Conservation (phyloP, 371 early-diverging fungal genomes). For the Mucor plumbeus region DNA sequence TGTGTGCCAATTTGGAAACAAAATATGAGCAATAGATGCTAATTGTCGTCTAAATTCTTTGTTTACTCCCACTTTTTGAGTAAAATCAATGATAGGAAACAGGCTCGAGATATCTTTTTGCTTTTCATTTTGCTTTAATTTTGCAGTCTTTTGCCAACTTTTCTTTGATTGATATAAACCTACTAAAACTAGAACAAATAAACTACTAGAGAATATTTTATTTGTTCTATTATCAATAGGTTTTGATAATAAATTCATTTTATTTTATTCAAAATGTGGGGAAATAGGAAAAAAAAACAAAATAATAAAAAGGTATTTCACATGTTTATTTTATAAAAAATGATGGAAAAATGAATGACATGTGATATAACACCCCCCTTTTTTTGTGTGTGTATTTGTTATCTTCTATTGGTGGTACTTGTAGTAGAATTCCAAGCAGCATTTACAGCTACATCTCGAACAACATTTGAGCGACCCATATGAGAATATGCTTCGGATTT, state of each 20-base stretch:
- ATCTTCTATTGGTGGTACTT: conserved; percentile 34
- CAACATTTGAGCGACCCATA: conserved; percentile 56
- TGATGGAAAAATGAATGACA: conserved; percentile 10
- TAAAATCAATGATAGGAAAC: conserved; percentile 39
- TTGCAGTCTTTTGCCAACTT: conserved; percentile 12
- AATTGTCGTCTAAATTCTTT: conserved; percentile 73
- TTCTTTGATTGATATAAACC: conserved; percentile 16
- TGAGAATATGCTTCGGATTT: conserved; percentile 74
- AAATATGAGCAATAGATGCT: conserved; percentile 68
- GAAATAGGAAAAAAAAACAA: not conserved
- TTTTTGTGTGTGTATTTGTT: conserved; percentile 5
- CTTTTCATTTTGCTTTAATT: not conserved
- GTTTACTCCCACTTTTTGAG: conserved; percentile 66
- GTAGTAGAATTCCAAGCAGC: conserved; percentile 58
- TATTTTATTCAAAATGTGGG: not conserved
- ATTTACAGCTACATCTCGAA: conserved; percentile 55
- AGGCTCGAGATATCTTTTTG: conserved; percentile 12
- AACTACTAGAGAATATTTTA: conserved; percentile 18
- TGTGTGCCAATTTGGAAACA: conserved; percentile 72
- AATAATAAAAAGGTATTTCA: conserved; percentile 7
- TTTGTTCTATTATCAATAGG: conserved; percentile 21
- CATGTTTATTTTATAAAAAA: not conserved
- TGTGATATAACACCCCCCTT: conserved; percentile 4
- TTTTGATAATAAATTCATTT: conserved; percentile 26
- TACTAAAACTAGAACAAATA: conserved; percentile 12